Evolutionary conservation across 1,284 basidiomycete genomes (phyloP), one percentile per base, ranked within the genome.

Genomic region (Microstroma glucosiphilum): DNA sequence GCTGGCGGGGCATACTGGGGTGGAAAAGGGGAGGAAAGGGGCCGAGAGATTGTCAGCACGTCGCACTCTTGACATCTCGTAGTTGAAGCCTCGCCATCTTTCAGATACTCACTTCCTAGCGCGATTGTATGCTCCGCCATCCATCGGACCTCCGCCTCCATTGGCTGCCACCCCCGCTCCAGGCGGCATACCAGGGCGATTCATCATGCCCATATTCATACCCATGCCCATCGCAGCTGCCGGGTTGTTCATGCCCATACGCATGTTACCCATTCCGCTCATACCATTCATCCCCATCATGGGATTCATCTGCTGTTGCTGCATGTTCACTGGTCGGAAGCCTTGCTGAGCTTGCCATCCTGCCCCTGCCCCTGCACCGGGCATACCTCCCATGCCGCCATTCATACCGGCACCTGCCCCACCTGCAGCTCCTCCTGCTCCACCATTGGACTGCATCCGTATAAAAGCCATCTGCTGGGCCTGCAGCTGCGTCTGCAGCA

Each of bases 401-500:
- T 49, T 55, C 58, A 56, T 58, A 19, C 56, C 57, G 48, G 60
- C 60, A 19, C 63, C 59, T 60, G 66, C 57, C 4, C 66, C 67
- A 66, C 70, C 69, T 12, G 57, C 53, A 23, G 37, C 37, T 12
- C 56, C 56, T 56, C 58, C 60, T 56, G 21, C 41, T 42, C 48
- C 56, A 21, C 41, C 56, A 23, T 65, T 62, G 11, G 60, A 21
- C 57, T 76, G 69, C 70, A 72, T 58, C 37, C 48, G 25, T 48
- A 62, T 72, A 30, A 74, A 73, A 26, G 70, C 69, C 53, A 70
- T 70, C 56, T 75, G 76, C 61, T 75, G 69, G 61, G 76, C 69
- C 49, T 76, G 75, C 54, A 78, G 53, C 56, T 78, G 75, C 74
- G 76, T 78, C 63, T 78, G 76, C 23, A 75, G 62, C 61, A 76